A percentile compares a stretch with the other conserved stretches of the same genome.
These are phyloP conservation scores for Hylodesmum podocarpum DNA, from an alignment of 306 rosid species.

Conservation along the genomic window DNA sequence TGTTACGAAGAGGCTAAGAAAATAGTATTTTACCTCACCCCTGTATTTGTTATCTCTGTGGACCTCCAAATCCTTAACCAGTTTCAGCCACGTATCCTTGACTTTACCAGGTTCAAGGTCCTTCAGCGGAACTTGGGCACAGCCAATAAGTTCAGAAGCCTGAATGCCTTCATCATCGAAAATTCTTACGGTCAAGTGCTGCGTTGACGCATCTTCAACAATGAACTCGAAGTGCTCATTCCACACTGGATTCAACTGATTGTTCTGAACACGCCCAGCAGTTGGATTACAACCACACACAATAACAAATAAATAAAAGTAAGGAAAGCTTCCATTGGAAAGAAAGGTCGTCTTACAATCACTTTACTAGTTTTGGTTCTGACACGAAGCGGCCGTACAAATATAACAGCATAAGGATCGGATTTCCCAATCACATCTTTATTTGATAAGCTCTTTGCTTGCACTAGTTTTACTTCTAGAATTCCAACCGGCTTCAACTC, in stretches of 20 bases:
- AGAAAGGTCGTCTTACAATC: constrained; percentile 56
- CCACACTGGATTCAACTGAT: constrained; percentile 92
- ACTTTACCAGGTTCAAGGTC: constrained; percentile 88
- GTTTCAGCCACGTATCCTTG: constrained; percentile 75
- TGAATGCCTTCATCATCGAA: constrained; percentile 88
- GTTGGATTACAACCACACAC: neutral
- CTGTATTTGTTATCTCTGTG: constrained; percentile 76
- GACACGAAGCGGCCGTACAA: constrained; percentile 81
- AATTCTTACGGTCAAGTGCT: constrained; percentile 79
- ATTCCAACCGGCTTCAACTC: constrained; percentile 83
- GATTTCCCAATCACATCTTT: constrained; percentile 89
- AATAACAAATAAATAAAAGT: neutral
- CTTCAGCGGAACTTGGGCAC: constrained; percentile 62
- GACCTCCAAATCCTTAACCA: constrained; percentile 79
- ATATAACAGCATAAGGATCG: constrained; percentile 77
- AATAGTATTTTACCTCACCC: constrained; percentile 74
- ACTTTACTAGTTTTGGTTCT: constrained; percentile 72
- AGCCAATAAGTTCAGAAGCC: constrained; percentile 76
- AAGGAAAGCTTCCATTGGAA: neutral
- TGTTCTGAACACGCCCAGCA: constrained; percentile 52
- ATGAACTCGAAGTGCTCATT: constrained; percentile 85
- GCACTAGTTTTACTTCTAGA: constrained; percentile 85
- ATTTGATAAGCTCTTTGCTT: constrained; percentile 74
- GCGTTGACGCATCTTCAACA: constrained; percentile 74
- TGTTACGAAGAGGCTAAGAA: constrained; percentile 1